Evolutionary conservation across 805 yeast species (phyloP).

Genomic region (Phaffomyces antillensis): DNA sequence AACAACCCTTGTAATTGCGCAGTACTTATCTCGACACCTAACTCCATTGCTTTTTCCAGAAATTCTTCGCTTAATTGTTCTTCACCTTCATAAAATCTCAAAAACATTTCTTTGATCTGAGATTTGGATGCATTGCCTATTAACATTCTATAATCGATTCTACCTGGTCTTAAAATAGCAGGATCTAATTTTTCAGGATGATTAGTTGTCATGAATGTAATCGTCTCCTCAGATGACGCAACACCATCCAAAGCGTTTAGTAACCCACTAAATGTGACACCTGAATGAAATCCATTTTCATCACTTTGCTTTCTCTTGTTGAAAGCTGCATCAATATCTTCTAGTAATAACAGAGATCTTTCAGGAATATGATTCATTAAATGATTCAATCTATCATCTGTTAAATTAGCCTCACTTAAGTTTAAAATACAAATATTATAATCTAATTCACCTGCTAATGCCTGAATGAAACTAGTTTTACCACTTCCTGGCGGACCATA

Average conservation of each 20-base stretch:
- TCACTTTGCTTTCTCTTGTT: constrained; percentile 67
- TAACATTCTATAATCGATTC: constrained; percentile 78
- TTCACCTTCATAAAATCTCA: constrained; percentile 72
- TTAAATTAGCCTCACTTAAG: constrained; percentile 81
- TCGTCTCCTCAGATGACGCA: constrained; percentile 92
- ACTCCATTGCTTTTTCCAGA: constrained; percentile 31
- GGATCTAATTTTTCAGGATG: constrained; percentile 93
- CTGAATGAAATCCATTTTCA: constrained; percentile 75
- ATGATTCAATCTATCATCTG: constrained; percentile 92
- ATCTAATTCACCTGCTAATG: constrained; percentile 92
- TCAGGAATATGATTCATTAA: constrained; percentile 95
- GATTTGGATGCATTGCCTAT: constrained; percentile 81
- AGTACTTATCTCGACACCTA: constrained; percentile 64
- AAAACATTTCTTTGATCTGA: constrained; percentile 79
- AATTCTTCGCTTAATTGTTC: constrained; percentile 44
- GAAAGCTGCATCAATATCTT: constrained; percentile 96
- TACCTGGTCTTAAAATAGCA: constrained; percentile 89
- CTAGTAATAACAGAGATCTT: constrained; percentile 74
- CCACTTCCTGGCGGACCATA: constrained; percentile 99
- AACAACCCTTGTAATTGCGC: constrained; percentile 95
- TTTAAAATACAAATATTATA: constrained; percentile 92
- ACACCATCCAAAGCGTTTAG: constrained; percentile 95
- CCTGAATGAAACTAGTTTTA: constrained; percentile 92
- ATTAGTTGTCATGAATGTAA: constrained; percentile 97
- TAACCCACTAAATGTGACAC: constrained; percentile 92